Percentiles rank a stretch among this genome's conserved stretches.
phyloP scores from a whole-genome alignment of 352 stramenopile species.

The Pythium folliculosum region DNA sequence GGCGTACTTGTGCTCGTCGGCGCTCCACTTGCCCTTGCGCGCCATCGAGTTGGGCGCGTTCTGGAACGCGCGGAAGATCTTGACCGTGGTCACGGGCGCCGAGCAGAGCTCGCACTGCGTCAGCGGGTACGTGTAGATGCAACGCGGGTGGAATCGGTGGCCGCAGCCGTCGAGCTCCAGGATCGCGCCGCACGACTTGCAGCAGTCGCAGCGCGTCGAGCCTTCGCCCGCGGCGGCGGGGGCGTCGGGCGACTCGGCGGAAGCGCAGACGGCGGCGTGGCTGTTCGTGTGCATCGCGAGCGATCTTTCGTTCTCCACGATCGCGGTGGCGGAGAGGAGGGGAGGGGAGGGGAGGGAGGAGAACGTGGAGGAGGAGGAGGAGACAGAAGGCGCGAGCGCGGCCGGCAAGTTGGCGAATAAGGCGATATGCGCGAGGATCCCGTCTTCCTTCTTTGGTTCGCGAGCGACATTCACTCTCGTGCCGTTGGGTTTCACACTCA shows the following conservation, averaged over 20 bases:
- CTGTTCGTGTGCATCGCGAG: conserved; percentile 24
- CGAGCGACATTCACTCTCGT: conserved; percentile 6
- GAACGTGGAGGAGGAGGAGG: background rate
- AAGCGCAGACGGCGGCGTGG: conserved; percentile 4
- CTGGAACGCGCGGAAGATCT: conserved; percentile 54
- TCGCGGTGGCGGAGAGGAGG: too few species aligned
- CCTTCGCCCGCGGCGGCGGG: conserved; percentile 28
- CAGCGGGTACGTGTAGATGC: conserved; percentile 70
- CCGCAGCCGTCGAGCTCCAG: conserved; percentile 69
- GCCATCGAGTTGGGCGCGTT: conserved; percentile 43
- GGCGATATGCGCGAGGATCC: background rate
- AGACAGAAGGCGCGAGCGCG: background rate
- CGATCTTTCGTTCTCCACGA: too few species aligned
- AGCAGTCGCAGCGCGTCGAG: conserved; percentile 69
- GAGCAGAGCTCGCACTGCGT: conserved; percentile 67
- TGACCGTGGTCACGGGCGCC: conserved; percentile 37
- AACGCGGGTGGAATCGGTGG: conserved; percentile 78
- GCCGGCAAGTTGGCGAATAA: conserved; percentile 40
- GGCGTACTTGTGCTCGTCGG: conserved; percentile 78
- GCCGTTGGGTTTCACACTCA: conserved; percentile 10
- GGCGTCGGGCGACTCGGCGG: background rate
- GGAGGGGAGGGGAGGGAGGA: too few species aligned
- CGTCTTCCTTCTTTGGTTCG: conserved; percentile 2
- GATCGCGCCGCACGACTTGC: conserved; percentile 69
- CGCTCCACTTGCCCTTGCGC: conserved; percentile 79